Evolutionary conservation across 768 basidiomycete species (phyloP).

Genomic region (Rhodotorula paludigena): DNA sequence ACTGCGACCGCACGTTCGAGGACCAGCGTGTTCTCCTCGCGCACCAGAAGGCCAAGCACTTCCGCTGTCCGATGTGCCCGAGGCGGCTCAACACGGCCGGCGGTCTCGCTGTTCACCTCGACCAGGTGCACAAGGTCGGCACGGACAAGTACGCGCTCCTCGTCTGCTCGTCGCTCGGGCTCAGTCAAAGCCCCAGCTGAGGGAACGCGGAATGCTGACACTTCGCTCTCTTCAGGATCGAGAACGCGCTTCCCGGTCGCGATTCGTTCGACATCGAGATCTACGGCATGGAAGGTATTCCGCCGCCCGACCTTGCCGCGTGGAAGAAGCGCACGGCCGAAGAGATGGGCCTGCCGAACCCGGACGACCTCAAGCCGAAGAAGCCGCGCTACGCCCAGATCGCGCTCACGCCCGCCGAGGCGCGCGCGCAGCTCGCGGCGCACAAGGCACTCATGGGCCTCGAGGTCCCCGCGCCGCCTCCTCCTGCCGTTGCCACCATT

Average conservation of each 20-base stretch:
- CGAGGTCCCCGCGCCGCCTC: slow-evolving; percentile 46
- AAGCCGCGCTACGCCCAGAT: slow-evolving; percentile 66
- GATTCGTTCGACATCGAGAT: slow-evolving; percentile 99
- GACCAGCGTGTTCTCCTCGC: slow-evolving; percentile 90
- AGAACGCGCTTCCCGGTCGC: slow-evolving; percentile 90
- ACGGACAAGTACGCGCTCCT: slow-evolving; percentile 66
- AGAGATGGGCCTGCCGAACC: slow-evolving; percentile 66
- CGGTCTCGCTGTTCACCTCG: slow-evolving; percentile 93
- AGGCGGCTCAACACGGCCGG: slow-evolving; percentile 93
- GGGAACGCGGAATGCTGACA: no score
- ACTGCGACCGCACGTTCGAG: slow-evolving; percentile 91
- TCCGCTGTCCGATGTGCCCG: slow-evolving; percentile 95
- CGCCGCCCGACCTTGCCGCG: slow-evolving; percentile 85
- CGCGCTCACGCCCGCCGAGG: slow-evolving; percentile 72
- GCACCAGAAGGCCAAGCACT: slow-evolving; percentile 99
- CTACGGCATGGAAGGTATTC: slow-evolving; percentile 98
- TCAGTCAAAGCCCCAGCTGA: no score
- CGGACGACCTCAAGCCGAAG: slow-evolving; percentile 62
- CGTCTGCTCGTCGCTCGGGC: not conserved
- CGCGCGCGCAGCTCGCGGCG: slow-evolving; percentile 75
- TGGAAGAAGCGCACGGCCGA: slow-evolving; percentile 94
- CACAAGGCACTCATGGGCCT: slow-evolving; percentile 81
- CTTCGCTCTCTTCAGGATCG: slow-evolving; percentile 66
- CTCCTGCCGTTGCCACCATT: slow-evolving; percentile 9
- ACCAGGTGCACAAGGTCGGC: slow-evolving; percentile 99